Percentiles rank a stretch among this genome's conserved stretches.
These are phyloP conservation scores for Rhizopus arrhizus DNA, from an alignment of 371 early-diverging fungal genomes.

Conservation along the genomic window DNA sequence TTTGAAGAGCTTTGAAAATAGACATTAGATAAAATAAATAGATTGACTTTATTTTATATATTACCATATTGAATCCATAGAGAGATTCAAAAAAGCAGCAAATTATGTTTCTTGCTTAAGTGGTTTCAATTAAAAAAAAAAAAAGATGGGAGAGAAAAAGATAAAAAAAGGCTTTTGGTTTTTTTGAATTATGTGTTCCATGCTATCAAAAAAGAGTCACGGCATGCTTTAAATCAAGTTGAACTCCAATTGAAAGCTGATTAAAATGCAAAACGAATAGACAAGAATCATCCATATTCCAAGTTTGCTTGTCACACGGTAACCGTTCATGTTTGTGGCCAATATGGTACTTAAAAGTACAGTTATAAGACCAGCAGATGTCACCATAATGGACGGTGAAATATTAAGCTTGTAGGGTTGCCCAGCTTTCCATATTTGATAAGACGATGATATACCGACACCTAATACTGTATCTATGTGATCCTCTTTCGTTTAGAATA, in stretches of 20 bases:
- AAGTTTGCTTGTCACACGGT: constrained; percentile 45
- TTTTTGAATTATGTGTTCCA: no score
- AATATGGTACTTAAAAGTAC: constrained; percentile 54
- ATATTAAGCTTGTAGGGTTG: constrained; percentile 49
- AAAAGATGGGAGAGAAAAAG: constrained; percentile 1
- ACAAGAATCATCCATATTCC: constrained; percentile 57
- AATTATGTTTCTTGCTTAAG: background rate
- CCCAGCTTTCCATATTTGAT: constrained; percentile 49
- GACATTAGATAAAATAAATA: background rate
- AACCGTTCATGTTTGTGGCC: constrained; percentile 56
- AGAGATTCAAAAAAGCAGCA: constrained; percentile 23
- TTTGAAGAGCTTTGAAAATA: constrained; percentile 14
- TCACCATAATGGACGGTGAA: constrained; percentile 59
- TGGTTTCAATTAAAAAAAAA: background rate
- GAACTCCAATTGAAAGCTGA: constrained; percentile 55
- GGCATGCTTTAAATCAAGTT: background rate
- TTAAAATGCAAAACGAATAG: constrained; percentile 48
- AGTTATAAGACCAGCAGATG: constrained; percentile 49
- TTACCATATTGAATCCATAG: constrained; percentile 42
- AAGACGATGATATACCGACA: constrained; percentile 69
- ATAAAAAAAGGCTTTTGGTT: background rate
- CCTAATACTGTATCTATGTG: constrained; percentile 74
- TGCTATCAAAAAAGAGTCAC: background rate
- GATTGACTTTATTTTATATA: background rate
- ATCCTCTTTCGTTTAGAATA: background rate